Base-by-base conservation (phyloP, 1,139 yeast genomes). In the Candida frijolesensis region DNA sequence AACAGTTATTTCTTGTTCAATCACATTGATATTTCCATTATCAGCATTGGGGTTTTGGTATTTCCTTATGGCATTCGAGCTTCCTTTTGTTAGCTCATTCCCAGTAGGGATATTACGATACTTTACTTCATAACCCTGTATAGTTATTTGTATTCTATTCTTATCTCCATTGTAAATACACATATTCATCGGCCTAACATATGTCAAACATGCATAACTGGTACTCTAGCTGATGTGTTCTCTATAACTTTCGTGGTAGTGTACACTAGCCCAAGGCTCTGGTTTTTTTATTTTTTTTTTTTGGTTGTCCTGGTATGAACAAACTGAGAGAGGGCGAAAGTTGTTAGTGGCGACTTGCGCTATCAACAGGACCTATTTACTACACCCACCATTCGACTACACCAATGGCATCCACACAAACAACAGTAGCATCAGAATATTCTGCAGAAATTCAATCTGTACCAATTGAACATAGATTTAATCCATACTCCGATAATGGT, bases 401-500 rank as follows among this genome's bases (percentile, higher is more conserved):
- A 41, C 30, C 14, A 25, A 52, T 51, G 55, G 37, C 49, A 25
- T 40, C 45, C 10, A 32, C 39, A 22, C 58, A 54, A 44, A 57
- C 71, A 42, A 82, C 87, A 33, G 80, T 83, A 51, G 82, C 85
- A 54, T 82, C 87, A 16, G 88, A 84, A 56, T 83, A 83, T 65
- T 77, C 83, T 8, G 68, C 79, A 25, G 86, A 82, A 59, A 68
- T 67, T 44, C 76, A 74, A 47, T 58, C 74, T 25, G 79, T 76
- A 29, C 96, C 97, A 54, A 89, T 90, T 67, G 96, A 92, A 71
- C 97, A 92, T 70, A 80, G 89, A 65, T 94, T 94, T 78, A 92
- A 94, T 65, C 99, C 99, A 49, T 94, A 94, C 74, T 79, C 95
- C 47, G 97, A 94, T 69, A 91, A 92, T 64, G 99, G 99, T 60